A percentile compares a stretch with the other conserved stretches of the same genome.
These are phyloP conservation scores for Aspergillus eucalypticola DNA, from an alignment of 2,329 filamentous ascomycete genomes.

Conservation along the genomic window DNA sequence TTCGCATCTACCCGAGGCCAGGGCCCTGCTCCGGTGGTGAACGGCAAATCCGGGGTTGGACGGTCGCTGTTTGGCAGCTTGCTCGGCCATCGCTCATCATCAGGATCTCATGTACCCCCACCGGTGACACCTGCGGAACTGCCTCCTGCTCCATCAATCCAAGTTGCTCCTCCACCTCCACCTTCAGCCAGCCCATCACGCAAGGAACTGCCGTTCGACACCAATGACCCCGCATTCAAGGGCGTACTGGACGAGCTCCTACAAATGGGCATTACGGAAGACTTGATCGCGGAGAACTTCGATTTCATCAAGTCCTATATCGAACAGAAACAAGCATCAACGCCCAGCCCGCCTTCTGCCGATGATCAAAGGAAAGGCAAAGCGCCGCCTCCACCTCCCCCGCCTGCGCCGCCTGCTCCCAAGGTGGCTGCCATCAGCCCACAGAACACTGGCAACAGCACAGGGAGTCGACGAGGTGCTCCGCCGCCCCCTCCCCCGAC, in stretches of 20 bases:
- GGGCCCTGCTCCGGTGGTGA: slow-evolving; percentile 45
- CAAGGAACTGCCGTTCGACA: slow-evolving; percentile 56
- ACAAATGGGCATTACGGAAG: slow-evolving; percentile 67
- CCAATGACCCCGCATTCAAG: slow-evolving; percentile 63
- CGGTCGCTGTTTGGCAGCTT: slow-evolving; percentile 55
- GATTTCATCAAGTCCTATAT: slow-evolving; percentile 70
- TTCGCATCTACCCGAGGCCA: slow-evolving; percentile 60
- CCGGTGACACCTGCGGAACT: slow-evolving; percentile 24
- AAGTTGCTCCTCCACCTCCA: slow-evolving; percentile 35
- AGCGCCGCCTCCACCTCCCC: slow-evolving; percentile 64
- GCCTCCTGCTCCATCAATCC: slow-evolving; percentile 30
- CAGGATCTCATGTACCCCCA: slow-evolving; percentile 37
- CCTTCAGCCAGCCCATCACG: slow-evolving; percentile 33
- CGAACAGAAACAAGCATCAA: slow-evolving; percentile 60
- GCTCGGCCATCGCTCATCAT: slow-evolving; percentile 52
- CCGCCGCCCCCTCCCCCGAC: slow-evolving; percentile 61
- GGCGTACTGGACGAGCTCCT: slow-evolving; percentile 62
- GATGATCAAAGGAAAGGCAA: slow-evolving; percentile 53
- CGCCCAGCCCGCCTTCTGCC: slow-evolving; percentile 38
- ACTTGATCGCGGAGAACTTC: slow-evolving; percentile 66
- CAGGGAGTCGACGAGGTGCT: slow-evolving; percentile 56
- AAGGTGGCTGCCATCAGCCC: slow-evolving; percentile 56
- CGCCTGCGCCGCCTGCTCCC: slow-evolving; percentile 49
- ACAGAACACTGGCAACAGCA: slow-evolving; percentile 60
- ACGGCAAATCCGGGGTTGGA: slow-evolving; percentile 49